Percentiles rank a stretch among this genome's conserved stretches.
These are phyloP conservation scores for Aegilops tauschii DNA, from an alignment of 176 grass and related monocot species.

Conservation along the genomic window DNA sequence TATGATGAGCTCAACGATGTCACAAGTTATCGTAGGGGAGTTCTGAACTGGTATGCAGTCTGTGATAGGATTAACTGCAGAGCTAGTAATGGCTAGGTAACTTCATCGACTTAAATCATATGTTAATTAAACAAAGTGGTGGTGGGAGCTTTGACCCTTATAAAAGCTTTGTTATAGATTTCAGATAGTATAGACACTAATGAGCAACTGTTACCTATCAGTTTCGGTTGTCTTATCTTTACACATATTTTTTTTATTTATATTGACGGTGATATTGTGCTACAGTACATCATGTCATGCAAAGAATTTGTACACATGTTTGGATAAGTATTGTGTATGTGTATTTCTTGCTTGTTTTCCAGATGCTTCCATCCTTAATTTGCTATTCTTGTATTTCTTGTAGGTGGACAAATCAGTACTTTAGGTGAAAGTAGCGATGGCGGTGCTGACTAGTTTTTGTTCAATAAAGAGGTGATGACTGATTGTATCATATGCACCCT, in stretches of 20 bases:
- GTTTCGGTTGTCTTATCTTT: no score
- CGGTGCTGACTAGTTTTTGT: not conserved
- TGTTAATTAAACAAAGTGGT: no score
- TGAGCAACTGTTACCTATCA: not conserved
- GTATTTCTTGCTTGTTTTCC: not conserved
- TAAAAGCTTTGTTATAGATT: no score
- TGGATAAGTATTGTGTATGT: not conserved
- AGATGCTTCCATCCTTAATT: not conserved
- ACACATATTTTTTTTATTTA: no score
- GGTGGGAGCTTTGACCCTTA: no score
- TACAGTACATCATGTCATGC: not conserved
- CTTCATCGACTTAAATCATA: no score
- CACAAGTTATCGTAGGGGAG: not conserved
- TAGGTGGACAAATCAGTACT: not conserved
- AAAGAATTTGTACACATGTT: not conserved
- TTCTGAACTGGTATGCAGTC: not conserved
- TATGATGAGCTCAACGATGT: not conserved
- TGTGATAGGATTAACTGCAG: not conserved
- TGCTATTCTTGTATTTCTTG: not conserved
- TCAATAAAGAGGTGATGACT: not conserved
- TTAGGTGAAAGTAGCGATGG: not conserved
- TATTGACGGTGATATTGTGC: not conserved
- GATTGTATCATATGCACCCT: not conserved
- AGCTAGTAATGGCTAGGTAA: no score
- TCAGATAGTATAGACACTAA: no score